Base-by-base conservation (phyloP, 2,329 filamentous ascomycete species). In the Aureobasidium pullulans region DNA sequence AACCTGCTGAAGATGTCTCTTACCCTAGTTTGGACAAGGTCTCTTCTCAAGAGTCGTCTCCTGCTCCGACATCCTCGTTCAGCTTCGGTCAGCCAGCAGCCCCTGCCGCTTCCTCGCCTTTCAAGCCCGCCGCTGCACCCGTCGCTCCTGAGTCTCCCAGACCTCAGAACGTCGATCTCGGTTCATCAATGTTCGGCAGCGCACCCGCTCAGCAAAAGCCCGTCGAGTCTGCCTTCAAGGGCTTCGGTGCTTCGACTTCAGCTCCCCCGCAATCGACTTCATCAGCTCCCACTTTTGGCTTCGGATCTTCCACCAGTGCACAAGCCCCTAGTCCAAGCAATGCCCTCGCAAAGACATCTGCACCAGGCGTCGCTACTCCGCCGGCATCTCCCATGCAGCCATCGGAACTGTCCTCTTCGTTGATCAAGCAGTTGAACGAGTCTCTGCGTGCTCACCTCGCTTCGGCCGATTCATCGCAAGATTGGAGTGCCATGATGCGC, bases 351-450 rank as follows among this genome's bases (percentile, higher is more conserved):
- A 15, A 32, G 19, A 13, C 57, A 16, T 15, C 9, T n/a, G 6
- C 43, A 9, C 16, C 57, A 5, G 54, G 43, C 16, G 54, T 57
- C 11, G 42, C 54, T 8, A 57, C 54, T 31, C 54, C 54, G 9
- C 53, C 54, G 5, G 54, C 43, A 15, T 57, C 54, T 43, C 54
- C 54, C 32, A 16, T 57, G 3, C n/a, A 36, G 15, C 54, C 54
- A 10, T 39, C 54, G 6, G 54, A 57, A 15, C 5, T 40, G 15
- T 34, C 13, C 13, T 47, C 43, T 10, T 15, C 16, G 16, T 16
- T 50, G 47, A 36, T 52, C 37, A 37, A 23, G 16, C 40, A 52
- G 13, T 7, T 59, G 10, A 59, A 59, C 57, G 47, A 59, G 23
- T 43, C 57, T 31, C 23, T 59, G 23, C 46, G 39, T 19, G 23